phyloP scores from a whole-genome alignment of 2,329 filamentous ascomycete genomes.

The Daldinia sp. region DNA sequence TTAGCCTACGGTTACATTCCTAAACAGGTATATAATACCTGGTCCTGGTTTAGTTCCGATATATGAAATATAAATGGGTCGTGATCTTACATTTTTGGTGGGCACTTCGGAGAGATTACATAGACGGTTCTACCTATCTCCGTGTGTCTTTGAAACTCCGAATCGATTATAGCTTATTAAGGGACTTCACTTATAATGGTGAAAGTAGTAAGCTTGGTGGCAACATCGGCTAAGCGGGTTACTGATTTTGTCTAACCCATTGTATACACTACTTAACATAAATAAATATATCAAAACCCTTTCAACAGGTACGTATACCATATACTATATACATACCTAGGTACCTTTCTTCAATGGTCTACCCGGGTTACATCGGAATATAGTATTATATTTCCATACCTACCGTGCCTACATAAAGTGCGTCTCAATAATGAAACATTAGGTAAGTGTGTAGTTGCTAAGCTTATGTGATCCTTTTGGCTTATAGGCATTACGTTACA shows the following conservation, averaged over 20 bases:
- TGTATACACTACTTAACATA: background rate
- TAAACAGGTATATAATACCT: background rate
- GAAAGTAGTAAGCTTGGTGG: slow-evolving; percentile 1
- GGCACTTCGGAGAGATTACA: background rate
- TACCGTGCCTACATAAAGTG: background rate
- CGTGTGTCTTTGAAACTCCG: background rate
- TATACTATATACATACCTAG: too few species aligned
- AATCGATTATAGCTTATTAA: slow-evolving; percentile 5
- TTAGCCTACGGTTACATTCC: background rate
- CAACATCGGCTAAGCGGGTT: background rate
- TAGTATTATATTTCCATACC: background rate
- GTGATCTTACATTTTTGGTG: background rate
- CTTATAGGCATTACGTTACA: background rate
- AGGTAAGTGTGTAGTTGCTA: background rate
- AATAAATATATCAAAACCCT: background rate
- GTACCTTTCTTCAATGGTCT: too few species aligned
- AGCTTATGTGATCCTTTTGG: slow-evolving; percentile 3
- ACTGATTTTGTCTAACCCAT: background rate
- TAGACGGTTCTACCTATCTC: background rate
- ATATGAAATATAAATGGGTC: background rate
- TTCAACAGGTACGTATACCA: too few species aligned
- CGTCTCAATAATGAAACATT: background rate
- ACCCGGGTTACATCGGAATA: background rate
- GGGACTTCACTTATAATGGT: background rate
- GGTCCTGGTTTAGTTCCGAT: background rate